Percentiles rank a stretch among this genome's conserved stretches.
phyloP scores from a whole-genome alignment of 2,329 filamentous ascomycete genomes.

The Myriosclerotinia duriaeana region DNA sequence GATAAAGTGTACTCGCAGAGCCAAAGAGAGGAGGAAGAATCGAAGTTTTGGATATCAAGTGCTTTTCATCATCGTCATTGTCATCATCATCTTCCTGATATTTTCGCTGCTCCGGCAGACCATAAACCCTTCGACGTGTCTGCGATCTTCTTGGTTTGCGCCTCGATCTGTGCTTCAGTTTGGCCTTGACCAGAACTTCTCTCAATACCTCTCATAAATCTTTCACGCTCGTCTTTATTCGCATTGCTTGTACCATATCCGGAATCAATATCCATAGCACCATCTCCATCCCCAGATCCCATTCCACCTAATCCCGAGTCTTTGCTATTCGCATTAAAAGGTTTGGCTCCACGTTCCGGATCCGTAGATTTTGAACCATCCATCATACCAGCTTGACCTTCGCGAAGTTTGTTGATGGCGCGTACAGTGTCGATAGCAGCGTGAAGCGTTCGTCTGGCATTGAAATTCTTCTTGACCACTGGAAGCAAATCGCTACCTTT shows the following conservation, averaged over 20 bases:
- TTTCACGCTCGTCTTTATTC: constrained; percentile 23
- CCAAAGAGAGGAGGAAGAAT: constrained; percentile 6
- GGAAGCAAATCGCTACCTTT: constrained; percentile 64
- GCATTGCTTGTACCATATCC: constrained; percentile 28
- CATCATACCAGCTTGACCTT: constrained; percentile 60
- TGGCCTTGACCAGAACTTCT: constrained; percentile 39
- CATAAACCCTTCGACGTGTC: constrained; percentile 58
- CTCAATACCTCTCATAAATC: constrained; percentile 36
- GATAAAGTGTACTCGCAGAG: constrained; percentile 5
- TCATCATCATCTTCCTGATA: constrained; percentile 29
- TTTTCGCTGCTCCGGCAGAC: constrained; percentile 41
- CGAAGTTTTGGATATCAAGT: constrained; percentile 16
- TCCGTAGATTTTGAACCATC: constrained; percentile 57
- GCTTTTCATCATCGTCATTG: not conserved
- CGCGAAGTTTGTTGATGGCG: constrained; percentile 68
- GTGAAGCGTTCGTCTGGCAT: constrained; percentile 65
- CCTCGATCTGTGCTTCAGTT: constrained; percentile 40
- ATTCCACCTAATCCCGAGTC: constrained; percentile 47
- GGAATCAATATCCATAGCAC: constrained; percentile 36
- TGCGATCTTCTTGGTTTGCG: constrained; percentile 54
- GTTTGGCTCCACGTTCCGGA: constrained; percentile 46
- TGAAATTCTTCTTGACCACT: constrained; percentile 73
- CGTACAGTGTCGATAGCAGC: constrained; percentile 70
- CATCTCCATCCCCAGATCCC: constrained; percentile 26
- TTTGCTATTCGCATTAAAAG: constrained; percentile 43